Base-by-base conservation (phyloP, 345 rosid species). In the Eucalyptus regnans region DNA sequence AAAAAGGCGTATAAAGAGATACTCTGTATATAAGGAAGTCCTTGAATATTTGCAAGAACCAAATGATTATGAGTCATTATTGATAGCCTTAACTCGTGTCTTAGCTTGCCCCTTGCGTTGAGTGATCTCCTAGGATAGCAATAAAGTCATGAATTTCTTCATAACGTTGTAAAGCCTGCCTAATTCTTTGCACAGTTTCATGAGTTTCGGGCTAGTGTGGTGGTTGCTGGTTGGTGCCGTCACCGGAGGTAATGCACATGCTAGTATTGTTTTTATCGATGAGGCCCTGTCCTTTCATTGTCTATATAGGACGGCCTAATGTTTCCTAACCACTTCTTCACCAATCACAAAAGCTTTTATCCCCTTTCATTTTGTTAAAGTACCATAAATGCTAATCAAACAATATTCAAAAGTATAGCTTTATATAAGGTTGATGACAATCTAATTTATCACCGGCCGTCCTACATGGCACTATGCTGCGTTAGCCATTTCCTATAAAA, bases 361-460 rank as follows among this genome's bases (percentile, higher is more conserved):
- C 71, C 37, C 4, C 22, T 31, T 66, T 15, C 79, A 31, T 66
- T 66, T 66, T 14, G 71, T 13, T 64, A 64, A 64, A n/a, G 37
- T 29, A 29, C 37, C 71, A 62, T 62, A 12, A n/a, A 29, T 27
- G 17, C 12, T 62, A 29, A 27, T 33, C 2, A 4, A 27, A 62
- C 68, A 27, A 62, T 62, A 62, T 56, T 56, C 0, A 56, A 8
- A 56, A 56, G 0, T 56, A 56, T 56, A 56, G 8, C 62, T 56
- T 56, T 56, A 56, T 23, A 56, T 23, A 56, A 56, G 27, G 4
- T 56, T 56, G 62, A 56, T 27, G 62, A 4, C 2, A 56, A 56
- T 56, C 62, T 23, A 56, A 12, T 56, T 56, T 9, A 23, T 56
- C 0, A 4, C 27, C 2, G 1, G 62, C 29, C 5, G 0, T 56